Evolutionary conservation across 441 rosid species (phyloP).

Genomic region (Croton setiger): DNA sequence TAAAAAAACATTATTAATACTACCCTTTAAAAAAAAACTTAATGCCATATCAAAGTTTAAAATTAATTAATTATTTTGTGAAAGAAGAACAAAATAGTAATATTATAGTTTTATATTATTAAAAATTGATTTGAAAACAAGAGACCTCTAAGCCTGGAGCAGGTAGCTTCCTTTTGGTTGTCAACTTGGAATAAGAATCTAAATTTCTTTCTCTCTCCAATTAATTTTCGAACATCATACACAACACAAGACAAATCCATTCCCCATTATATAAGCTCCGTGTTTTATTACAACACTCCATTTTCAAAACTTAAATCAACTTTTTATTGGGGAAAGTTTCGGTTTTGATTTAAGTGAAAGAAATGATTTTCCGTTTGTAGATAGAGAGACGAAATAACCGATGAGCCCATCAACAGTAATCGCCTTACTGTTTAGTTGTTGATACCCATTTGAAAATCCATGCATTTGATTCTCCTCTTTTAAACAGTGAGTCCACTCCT

Average conservation of each 20-base stretch:
- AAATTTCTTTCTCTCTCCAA: background rate
- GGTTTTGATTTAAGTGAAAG: background rate
- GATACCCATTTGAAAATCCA: background rate
- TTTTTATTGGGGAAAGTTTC: background rate
- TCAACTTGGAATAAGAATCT: constrained; percentile 1
- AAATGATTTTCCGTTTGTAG: background rate
- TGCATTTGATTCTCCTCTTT: background rate
- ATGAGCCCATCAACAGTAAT: background rate
- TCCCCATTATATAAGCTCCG: background rate
- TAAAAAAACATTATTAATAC: too few relatives aligned
- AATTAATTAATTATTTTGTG: too few relatives aligned
- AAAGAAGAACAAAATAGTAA: too few relatives aligned
- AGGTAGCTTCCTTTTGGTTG: background rate
- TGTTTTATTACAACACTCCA: background rate
- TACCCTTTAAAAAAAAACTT: too few relatives aligned
- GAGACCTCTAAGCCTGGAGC: background rate
- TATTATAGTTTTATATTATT: too few relatives aligned
- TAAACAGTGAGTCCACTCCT: background rate
- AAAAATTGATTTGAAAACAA: background rate
- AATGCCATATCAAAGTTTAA: too few relatives aligned
- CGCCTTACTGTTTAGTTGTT: background rate
- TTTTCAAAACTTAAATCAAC: background rate
- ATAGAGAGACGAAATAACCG: background rate
- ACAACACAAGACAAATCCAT: background rate
- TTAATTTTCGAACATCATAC: background rate